Percentiles rank a stretch among this genome's conserved stretches.
Conservation (phyloP, 495 filamentous ascomycete species). For the Xylona heveae region DNA sequence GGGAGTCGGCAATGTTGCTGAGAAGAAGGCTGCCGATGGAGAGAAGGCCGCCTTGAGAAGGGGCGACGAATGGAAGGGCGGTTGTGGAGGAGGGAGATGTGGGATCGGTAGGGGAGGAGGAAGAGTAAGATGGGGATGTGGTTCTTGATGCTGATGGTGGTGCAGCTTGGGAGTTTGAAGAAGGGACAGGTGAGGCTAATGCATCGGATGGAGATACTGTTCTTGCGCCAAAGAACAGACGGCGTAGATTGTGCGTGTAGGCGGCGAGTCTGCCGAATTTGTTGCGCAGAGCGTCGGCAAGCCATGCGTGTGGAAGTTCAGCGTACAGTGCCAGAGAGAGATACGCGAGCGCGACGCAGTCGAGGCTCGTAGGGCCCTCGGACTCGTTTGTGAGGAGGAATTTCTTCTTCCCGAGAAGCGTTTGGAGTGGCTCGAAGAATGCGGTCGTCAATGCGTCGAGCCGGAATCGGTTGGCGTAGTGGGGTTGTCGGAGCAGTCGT, state of each 20-base stretch:
- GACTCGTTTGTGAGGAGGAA: constrained; percentile 28
- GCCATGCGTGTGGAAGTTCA: constrained; percentile 48
- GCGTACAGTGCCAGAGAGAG: constrained; percentile 50
- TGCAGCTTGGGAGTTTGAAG: too few relatives aligned
- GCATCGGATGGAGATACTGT: constrained; percentile 14
- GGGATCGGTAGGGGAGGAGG: too few relatives aligned
- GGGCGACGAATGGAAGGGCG: not conserved
- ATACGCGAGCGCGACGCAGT: constrained; percentile 63
- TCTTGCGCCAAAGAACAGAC: constrained; percentile 18
- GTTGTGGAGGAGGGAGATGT: too few relatives aligned
- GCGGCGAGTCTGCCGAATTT: constrained; percentile 29
- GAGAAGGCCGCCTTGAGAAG: not conserved
- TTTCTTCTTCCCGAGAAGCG: constrained; percentile 32
- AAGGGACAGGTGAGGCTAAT: constrained; percentile 6
- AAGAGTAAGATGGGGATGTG: constrained; percentile 5
- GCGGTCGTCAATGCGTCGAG: constrained; percentile 45
- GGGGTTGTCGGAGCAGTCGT: constrained; percentile 14
- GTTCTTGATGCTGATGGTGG: constrained; percentile 1
- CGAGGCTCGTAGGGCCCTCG: constrained; percentile 42
- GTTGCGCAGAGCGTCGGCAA: constrained; percentile 35
- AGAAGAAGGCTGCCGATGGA: not conserved
- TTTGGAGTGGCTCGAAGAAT: constrained; percentile 45
- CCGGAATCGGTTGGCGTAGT: constrained; percentile 32
- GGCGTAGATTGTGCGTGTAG: constrained; percentile 29
- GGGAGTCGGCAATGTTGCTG: not conserved